Percentiles rank a stretch among this genome's conserved stretches.
Evolutionary conservation across 805 yeast genomes (phyloP).

Genomic region (Kuraishia borneana): DNA sequence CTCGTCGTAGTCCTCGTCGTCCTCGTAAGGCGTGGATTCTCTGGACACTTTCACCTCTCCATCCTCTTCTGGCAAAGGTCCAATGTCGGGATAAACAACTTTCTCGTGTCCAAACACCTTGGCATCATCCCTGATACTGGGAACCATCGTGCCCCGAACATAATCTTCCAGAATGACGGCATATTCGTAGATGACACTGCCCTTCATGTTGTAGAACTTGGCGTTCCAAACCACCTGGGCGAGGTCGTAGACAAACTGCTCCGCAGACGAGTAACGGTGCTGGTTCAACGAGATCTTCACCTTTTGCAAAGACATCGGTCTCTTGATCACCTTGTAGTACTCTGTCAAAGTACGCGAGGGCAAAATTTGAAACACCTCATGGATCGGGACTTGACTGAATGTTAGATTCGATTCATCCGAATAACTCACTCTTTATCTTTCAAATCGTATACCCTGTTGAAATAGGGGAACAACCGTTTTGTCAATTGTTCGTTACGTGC

Average conservation of each 20-base stretch:
- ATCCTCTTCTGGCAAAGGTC: constrained; percentile 48
- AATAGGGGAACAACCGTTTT: constrained; percentile 5
- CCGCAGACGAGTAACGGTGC: constrained; percentile 44
- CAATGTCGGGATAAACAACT: constrained; percentile 51
- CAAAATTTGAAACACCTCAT: constrained; percentile 46
- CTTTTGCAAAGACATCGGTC: constrained; percentile 75
- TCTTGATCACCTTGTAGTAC: constrained; percentile 66
- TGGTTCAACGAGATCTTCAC: constrained; percentile 50
- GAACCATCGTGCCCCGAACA: constrained; percentile 34
- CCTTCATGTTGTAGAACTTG: constrained; percentile 65
- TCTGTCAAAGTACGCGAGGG: constrained; percentile 69
- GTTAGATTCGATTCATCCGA: neutral
- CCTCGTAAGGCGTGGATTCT: constrained; percentile 5
- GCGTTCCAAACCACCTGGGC: constrained; percentile 90
- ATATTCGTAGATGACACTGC: constrained; percentile 54
- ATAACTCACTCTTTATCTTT: constrained; percentile 9
- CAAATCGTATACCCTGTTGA: constrained; percentile 9
- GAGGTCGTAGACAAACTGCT: constrained; percentile 64
- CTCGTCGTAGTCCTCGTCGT: constrained; percentile 11
- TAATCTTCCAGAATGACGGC: constrained; percentile 50
- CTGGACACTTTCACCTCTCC: constrained; percentile 4
- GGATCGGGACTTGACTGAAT: constrained; percentile 9
- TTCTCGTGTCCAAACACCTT: constrained; percentile 21
- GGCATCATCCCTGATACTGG: constrained; percentile 32
- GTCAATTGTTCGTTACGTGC: constrained; percentile 1